Conservation (phyloP, 331 rosid species). For the Prunus yedoensis region DNA sequence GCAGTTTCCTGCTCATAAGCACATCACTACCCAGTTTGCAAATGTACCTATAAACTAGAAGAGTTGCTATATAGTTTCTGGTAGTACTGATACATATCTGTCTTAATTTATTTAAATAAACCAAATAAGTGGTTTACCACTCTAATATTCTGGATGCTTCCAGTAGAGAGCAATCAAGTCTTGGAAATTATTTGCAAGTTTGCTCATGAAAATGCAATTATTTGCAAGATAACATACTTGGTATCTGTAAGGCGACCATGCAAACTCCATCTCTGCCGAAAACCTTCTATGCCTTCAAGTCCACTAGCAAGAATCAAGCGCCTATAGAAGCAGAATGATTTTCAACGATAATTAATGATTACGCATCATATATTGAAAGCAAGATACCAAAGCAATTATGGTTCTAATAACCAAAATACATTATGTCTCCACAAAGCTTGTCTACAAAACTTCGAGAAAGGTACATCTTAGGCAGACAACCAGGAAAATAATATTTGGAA, state of each 20-base stretch:
- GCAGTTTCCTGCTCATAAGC: too few relatives aligned
- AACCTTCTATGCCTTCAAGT: conserved; percentile 74
- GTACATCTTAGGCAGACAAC: background rate
- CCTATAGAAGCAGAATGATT: conserved; percentile 40
- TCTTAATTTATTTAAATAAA: background rate
- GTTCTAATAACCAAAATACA: background rate
- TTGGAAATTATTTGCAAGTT: background rate
- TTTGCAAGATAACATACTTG: conserved; percentile 48
- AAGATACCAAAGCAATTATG: background rate
- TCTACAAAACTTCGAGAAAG: background rate
- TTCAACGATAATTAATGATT: background rate
- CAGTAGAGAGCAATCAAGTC: background rate
- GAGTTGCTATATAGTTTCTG: too few relatives aligned
- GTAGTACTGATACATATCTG: background rate
- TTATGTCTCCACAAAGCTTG: background rate
- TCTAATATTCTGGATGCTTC: background rate
- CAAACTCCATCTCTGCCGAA: conserved; percentile 91
- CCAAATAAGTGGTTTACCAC: background rate
- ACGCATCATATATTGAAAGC: background rate
- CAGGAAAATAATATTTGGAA: background rate
- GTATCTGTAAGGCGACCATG: conserved; percentile 88
- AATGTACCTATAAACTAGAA: background rate
- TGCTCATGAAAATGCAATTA: conserved; percentile 24
- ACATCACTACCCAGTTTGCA: background rate
- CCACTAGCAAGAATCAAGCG: conserved; percentile 95